These are phyloP conservation scores for Omphalotus guepiniiformis DNA, from an alignment of 768 basidiomycete genomes.

Conservation along the genomic window DNA sequence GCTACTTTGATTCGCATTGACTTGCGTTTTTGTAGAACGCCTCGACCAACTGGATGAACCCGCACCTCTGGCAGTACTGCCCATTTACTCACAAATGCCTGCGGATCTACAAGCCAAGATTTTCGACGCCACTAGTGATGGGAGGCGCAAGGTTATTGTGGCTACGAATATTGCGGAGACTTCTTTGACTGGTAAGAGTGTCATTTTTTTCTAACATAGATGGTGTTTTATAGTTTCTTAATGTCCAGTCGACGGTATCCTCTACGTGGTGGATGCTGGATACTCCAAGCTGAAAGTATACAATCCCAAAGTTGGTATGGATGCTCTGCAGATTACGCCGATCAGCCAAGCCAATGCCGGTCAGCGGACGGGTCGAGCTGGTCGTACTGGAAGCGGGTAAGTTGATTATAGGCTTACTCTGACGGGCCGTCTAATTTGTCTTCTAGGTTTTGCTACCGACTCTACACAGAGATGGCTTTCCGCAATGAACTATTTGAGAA, in stretches of 20 bases:
- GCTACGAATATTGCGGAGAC: constrained; percentile 99
- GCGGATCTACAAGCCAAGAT: constrained; percentile 98
- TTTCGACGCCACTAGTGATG: constrained; percentile 91
- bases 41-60: constrained; percentile 90
- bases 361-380: constrained; percentile 94
- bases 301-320: constrained; percentile 99
- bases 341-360: constrained; percentile 98
- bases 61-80: constrained; percentile 81
- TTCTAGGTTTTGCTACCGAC: constrained; percentile 87
- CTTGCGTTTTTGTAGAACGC: constrained; percentile 56
- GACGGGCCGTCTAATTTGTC: constrained; percentile 9
- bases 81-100: constrained; percentile 99
- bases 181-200: constrained; percentile 75
- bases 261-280: constrained; percentile 94
- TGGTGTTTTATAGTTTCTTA: constrained; percentile 12
- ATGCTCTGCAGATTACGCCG: constrained; percentile 96
- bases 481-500: constrained; percentile 93
- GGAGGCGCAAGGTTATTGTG: constrained; percentile 93
- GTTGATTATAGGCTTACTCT: constrained; percentile 20
- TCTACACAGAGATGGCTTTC: constrained; percentile 96
- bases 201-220: constrained; percentile 2
- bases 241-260: constrained; percentile 84
- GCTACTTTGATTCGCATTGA: too few relatives aligned
- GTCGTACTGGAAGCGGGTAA: constrained; percentile 92
- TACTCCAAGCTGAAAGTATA: constrained; percentile 99